These are phyloP conservation scores for Orychophragmus violaceus DNA, from an alignment of 345 rosid genomes.

Conservation along the genomic window DNA sequence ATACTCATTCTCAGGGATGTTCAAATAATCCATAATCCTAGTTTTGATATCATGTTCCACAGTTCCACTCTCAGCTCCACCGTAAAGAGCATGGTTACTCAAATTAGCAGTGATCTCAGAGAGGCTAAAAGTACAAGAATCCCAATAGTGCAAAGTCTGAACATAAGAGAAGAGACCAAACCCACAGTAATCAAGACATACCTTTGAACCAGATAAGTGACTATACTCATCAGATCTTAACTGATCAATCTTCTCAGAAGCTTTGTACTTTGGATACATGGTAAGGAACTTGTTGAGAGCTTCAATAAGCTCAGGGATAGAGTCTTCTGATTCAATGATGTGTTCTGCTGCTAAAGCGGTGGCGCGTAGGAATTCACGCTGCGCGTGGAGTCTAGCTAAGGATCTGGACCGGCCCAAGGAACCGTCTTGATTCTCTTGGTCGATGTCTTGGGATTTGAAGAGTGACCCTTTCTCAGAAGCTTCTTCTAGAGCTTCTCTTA, in stretches of 20 bases:
- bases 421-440: slow-evolving; percentile 40
- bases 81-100: slow-evolving; percentile 76
- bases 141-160: slow-evolving; percentile 67
- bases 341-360: slow-evolving; percentile 65
- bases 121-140: slow-evolving; percentile 65
- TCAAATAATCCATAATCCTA: slow-evolving; percentile 77
- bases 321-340: slow-evolving; percentile 41
- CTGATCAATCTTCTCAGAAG: slow-evolving; percentile 62
- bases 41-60: slow-evolving; percentile 72
- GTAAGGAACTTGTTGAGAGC: slow-evolving; percentile 66
- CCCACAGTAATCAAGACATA: slow-evolving; percentile 94
- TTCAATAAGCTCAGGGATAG: slow-evolving; percentile 51
- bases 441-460: slow-evolving; percentile 62
- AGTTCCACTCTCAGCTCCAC: slow-evolving; percentile 77
- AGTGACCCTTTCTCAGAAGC: slow-evolving; percentile 86
- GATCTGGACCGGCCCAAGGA: slow-evolving; percentile 69
- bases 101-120: slow-evolving; percentile 83
- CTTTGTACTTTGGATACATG: slow-evolving; percentile 75
- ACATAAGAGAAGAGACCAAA: slow-evolving; percentile 74
- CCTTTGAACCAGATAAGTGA: slow-evolving; percentile 54
- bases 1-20: slow-evolving; percentile 83
- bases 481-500: slow-evolving; percentile 81
- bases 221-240: slow-evolving; percentile 62
- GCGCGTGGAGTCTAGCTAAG: slow-evolving; percentile 75
- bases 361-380: slow-evolving; percentile 73